phyloP scores from a whole-genome alignment of 2,329 filamentous ascomycete species.

The Calonectria naviculata region DNA sequence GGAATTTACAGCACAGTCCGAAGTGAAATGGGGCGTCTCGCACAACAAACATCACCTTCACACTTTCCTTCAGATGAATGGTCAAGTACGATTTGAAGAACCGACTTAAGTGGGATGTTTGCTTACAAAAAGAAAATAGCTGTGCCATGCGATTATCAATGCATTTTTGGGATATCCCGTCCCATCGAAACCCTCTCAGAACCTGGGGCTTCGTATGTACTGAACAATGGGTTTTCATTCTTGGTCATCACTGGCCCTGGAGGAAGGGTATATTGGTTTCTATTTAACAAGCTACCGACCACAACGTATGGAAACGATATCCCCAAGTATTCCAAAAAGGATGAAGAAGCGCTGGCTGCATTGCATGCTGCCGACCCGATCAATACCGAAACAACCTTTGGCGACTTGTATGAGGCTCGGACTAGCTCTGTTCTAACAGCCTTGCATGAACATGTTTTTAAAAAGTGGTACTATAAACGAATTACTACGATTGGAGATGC shows the following conservation, averaged over 20 bases:
- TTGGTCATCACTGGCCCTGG: background rate
- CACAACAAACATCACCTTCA: background rate
- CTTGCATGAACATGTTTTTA: background rate
- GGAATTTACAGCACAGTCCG: background rate
- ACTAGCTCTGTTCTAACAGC: background rate
- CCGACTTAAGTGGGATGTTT: no score
- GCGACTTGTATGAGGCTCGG: background rate
- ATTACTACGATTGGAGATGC: background rate
- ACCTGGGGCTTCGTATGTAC: background rate
- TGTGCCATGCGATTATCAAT: background rate
- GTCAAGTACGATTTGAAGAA: background rate
- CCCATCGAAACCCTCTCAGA: background rate
- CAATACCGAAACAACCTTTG: background rate
- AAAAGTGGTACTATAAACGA: background rate
- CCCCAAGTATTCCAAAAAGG: background rate
- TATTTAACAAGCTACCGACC: background rate
- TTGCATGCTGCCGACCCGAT: background rate
- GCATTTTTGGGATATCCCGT: background rate
- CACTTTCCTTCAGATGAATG: background rate
- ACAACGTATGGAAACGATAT: background rate
- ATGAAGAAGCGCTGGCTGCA: background rate
- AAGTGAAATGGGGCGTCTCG: background rate
- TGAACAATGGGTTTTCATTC: background rate
- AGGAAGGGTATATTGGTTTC: background rate
- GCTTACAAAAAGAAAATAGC: background rate